Evolutionary conservation across 768 basidiomycete genomes (phyloP), one percentile per base, ranked within the genome.

Genomic region (Phaeotremella skinneri): DNA sequence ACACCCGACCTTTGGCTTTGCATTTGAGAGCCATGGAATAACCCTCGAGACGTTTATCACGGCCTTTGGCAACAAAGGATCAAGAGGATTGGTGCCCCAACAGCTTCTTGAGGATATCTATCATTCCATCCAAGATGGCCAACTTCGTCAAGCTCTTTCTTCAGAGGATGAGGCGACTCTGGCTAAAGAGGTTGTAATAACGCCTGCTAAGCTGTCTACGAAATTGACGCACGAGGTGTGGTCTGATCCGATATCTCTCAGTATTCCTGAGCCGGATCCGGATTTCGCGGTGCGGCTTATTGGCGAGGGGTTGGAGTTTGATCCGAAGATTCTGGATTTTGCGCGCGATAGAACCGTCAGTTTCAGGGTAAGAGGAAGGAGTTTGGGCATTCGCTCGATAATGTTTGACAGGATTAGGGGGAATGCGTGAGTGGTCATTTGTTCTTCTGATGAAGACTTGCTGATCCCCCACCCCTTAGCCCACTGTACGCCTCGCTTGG

Each of bases 331-430:
- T 29, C 82, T 99, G 11, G 85, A 81, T 26, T 99, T 98, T 70
- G 78, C 84, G 2, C 85, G 85, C 67, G 87, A 86, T 0, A 81
- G 85, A 1, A 88, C 91, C 67, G 89, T 85, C 17, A 89, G 91
- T 14, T 99, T 98, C 82, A 85, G 91, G 50, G 83, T 98, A 32
- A 93, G 84, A 17, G 91, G 92, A n/a, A 84, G 82, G 0, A 84
- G 85, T 5, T 82, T 98, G 16, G 96, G 96, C 30, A 76, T 83
- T 29, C 91, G 89, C 73, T 85, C 85, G 23, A 84, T 97, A 72
- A 81, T 91, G 47, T 86, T 98, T 82, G 82, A 86, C 74, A 85
- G 91, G 48, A 83, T 86, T 45, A 92, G 96, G 1, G 81, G 84
- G 21, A 91, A 91, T 75, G 90, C 93, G 2, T 81, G 87, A 72